Percentiles rank a stretch among this genome's conserved stretches.
These are phyloP conservation scores for Goffeauzyma gilvescens DNA, from an alignment of 768 basidiomycete species.

Conservation along the genomic window DNA sequence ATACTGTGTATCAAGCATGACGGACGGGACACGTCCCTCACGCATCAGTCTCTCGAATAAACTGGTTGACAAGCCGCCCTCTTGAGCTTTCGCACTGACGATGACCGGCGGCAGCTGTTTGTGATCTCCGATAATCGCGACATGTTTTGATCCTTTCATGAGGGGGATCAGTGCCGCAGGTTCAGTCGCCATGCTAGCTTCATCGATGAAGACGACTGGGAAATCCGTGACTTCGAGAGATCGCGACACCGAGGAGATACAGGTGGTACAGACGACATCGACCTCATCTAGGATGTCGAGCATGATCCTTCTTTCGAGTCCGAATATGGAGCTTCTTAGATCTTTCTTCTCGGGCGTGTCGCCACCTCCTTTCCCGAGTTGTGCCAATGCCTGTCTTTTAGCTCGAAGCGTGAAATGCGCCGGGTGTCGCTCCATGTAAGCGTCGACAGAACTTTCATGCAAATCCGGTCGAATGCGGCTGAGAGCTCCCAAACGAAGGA, in stretches of 20 bases:
- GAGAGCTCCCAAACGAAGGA: slow-evolving; percentile 54
- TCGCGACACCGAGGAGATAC: slow-evolving; percentile 52
- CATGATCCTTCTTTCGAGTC: slow-evolving; percentile 46
- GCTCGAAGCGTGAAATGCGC: no score
- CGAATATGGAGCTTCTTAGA: slow-evolving; percentile 32
- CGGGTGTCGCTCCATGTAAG: slow-evolving; percentile 46
- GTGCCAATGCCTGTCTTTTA: no score
- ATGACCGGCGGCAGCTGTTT: slow-evolving; percentile 86
- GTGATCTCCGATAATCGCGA: slow-evolving; percentile 87
- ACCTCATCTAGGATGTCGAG: slow-evolving; percentile 44
- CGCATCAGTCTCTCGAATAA: slow-evolving; percentile 80
- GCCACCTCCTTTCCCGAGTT: no score
- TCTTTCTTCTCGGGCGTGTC: not conserved
- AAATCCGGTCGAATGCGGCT: slow-evolving; percentile 45
- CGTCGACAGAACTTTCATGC: slow-evolving; percentile 43
- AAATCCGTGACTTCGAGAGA: slow-evolving; percentile 60
- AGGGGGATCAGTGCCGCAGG: slow-evolving; percentile 75
- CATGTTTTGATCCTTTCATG: slow-evolving; percentile 77
- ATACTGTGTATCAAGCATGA: slow-evolving; percentile 88
- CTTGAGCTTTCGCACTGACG: slow-evolving; percentile 51
- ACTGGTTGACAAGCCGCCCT: slow-evolving; percentile 55
- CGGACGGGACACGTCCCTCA: slow-evolving; percentile 49
- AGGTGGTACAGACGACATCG: slow-evolving; percentile 73
- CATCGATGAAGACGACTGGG: slow-evolving; percentile 81
- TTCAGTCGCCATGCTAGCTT: slow-evolving; percentile 92